phyloP scores from a whole-genome alignment of 2,329 filamentous ascomycete species.

The Fusarium burgessii region DNA sequence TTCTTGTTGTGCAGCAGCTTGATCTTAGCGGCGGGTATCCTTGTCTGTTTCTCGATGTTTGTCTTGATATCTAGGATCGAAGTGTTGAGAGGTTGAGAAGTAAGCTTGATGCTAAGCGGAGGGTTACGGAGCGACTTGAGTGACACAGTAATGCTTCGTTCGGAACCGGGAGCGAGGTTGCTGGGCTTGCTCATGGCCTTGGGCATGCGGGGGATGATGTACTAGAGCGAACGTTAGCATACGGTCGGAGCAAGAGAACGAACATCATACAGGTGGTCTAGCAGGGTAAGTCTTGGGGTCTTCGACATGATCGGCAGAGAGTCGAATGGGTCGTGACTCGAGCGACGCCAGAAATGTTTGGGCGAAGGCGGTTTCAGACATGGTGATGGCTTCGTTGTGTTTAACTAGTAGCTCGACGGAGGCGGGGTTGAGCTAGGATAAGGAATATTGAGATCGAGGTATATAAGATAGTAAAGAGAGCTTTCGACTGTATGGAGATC shows the following conservation, averaged over 20 bases:
- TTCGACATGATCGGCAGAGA: slow-evolving; percentile 91
- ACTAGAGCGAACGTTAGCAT: slow-evolving; percentile 59
- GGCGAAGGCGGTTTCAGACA: slow-evolving; percentile 88
- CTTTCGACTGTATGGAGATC: background rate
- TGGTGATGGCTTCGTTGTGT: slow-evolving; percentile 52
- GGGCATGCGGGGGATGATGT: slow-evolving; percentile 77
- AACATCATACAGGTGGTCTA: slow-evolving; percentile 74
- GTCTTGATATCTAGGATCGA: slow-evolving; percentile 84
- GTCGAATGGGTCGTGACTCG: slow-evolving; percentile 81
- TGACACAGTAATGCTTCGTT: slow-evolving; percentile 67
- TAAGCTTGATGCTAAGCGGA: slow-evolving; percentile 74
- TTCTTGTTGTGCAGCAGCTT: slow-evolving; percentile 90
- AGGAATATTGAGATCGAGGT: background rate
- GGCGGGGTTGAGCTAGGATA: slow-evolving; percentile 39
- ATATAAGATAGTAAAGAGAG: background rate
- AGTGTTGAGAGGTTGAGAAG: slow-evolving; percentile 72
- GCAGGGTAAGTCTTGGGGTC: slow-evolving; percentile 83
- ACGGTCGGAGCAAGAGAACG: background rate
- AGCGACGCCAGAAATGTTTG: slow-evolving; percentile 84
- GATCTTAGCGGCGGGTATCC: slow-evolving; percentile 80
- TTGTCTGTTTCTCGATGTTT: slow-evolving; percentile 71
- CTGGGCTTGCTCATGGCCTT: slow-evolving; percentile 64
- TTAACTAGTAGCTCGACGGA: slow-evolving; percentile 23
- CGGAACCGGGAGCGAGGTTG: slow-evolving; percentile 63
- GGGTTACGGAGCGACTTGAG: slow-evolving; percentile 85